These are phyloP conservation scores for Sorghum bicolor DNA, from an alignment of 176 grass and related monocot species.

Conservation along the genomic window DNA sequence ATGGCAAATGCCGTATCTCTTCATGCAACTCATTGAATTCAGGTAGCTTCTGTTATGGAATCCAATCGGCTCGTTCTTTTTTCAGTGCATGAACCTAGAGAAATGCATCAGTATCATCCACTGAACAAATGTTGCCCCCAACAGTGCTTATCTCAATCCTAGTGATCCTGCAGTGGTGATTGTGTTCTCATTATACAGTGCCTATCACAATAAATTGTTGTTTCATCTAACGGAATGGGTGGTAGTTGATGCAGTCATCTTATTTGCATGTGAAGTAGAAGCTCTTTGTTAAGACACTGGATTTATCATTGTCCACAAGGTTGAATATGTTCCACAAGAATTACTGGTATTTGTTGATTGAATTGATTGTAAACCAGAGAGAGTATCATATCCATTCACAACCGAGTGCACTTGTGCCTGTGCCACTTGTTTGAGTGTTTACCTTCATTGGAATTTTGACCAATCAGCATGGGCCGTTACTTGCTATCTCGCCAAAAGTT, in stretches of 20 bases:
- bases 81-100: not conserved
- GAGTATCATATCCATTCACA: not conserved
- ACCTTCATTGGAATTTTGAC: not conserved
- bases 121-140: not conserved
- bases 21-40: not conserved
- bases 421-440: not conserved
- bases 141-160: not conserved
- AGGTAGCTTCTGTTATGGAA: not conserved
- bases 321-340: not conserved
- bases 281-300: not conserved
- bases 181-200: conserved; percentile 3
- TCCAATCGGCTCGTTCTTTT: not conserved
- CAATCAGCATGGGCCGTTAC: not conserved
- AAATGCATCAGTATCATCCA: not conserved
- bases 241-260: not conserved
- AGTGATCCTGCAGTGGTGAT: not conserved
- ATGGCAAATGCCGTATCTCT: not conserved
- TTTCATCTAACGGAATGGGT: not conserved
- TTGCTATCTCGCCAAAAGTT: not conserved
- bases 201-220: not conserved
- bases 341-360: not conserved
- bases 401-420: not conserved
- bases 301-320: not conserved
- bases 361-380: not conserved
- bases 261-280: conserved; percentile 26